phyloP scores from a whole-genome alignment of 2,329 filamentous ascomycete species.

The Rhytidhysteron rufulum region DNA sequence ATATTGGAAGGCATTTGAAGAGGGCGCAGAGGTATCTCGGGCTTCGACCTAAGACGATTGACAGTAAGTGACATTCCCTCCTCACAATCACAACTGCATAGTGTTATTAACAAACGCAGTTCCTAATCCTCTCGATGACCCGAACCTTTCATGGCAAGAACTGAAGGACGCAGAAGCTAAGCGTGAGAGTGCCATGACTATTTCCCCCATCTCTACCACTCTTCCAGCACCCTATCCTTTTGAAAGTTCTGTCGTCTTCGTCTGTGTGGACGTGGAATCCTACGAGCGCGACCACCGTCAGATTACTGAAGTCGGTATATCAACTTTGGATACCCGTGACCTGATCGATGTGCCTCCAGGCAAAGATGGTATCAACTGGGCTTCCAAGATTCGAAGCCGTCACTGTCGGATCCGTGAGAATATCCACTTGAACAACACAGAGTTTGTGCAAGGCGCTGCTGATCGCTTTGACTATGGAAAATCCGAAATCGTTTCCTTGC shows the following conservation, averaged over 20 bases:
- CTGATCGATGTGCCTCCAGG: conserved; percentile 58
- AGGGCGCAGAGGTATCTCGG: conserved; percentile 69
- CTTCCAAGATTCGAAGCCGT: conserved; percentile 59
- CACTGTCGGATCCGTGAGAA: conserved; percentile 78
- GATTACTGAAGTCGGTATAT: conserved; percentile 83
- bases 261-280: conserved; percentile 79
- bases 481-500: conserved; percentile 52
- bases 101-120: not conserved
- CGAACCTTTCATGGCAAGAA: conserved; percentile 5
- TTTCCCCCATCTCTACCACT: conserved; percentile 42
- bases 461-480: conserved; percentile 69
- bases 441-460: conserved; percentile 70
- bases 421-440: conserved; percentile 59
- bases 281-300: conserved; percentile 63
- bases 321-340: conserved; percentile 69
- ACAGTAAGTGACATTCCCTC: conserved; percentile 8
- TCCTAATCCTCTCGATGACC: conserved; percentile 3
- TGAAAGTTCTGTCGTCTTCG: conserved; percentile 61
- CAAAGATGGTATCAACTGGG: conserved; percentile 62
- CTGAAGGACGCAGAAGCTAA: not conserved
- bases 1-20: conserved; percentile 55
- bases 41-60: conserved; percentile 45
- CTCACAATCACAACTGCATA: not conserved
- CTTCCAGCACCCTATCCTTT: conserved; percentile 44
- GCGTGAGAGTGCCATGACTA: conserved; percentile 14